These are phyloP conservation scores for Didymella arachidicola DNA, from an alignment of 2,329 filamentous ascomycete species.

Conservation along the genomic window DNA sequence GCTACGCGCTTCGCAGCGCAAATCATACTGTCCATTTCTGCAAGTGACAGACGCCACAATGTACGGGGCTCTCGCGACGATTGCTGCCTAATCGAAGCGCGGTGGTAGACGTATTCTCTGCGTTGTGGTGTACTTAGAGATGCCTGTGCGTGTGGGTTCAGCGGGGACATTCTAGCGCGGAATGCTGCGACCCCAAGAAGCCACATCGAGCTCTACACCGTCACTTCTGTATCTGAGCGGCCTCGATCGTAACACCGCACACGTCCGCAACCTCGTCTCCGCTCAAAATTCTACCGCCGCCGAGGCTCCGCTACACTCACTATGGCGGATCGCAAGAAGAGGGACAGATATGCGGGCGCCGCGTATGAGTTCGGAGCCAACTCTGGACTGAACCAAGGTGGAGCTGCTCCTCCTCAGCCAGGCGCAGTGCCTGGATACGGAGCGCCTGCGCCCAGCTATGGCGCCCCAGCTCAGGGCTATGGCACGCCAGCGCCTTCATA, in stretches of 20 bases:
- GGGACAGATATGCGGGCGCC: slow-evolving; percentile 91
- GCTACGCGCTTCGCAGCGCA: not conserved
- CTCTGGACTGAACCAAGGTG: slow-evolving; percentile 63
- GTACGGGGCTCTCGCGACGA: not conserved
- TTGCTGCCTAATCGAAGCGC: slow-evolving; percentile 22
- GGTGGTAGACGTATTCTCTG: slow-evolving; percentile 4
- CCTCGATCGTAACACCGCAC: slow-evolving; percentile 23
- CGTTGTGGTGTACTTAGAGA: slow-evolving; percentile 10
- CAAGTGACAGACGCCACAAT: not conserved
- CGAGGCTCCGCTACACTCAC: slow-evolving; percentile 27
- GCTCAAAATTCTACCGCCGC: slow-evolving; percentile 20
- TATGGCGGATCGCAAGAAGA: slow-evolving; percentile 72
- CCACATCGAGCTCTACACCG: slow-evolving; percentile 43
- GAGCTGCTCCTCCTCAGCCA: slow-evolving; percentile 45
- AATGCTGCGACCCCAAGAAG: slow-evolving; percentile 45
- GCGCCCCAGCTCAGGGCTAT: slow-evolving; percentile 46
- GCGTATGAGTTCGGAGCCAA: slow-evolving; percentile 97
- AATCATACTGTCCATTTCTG: too few species aligned
- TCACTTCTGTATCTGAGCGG: slow-evolving; percentile 33
- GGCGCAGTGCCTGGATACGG: slow-evolving; percentile 12
- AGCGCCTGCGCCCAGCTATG: slow-evolving; percentile 17
- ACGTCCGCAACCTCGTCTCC: slow-evolving; percentile 21
- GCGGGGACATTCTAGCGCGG: slow-evolving; percentile 39
- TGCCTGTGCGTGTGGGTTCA: slow-evolving; percentile 30
- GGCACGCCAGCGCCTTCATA: slow-evolving; percentile 44